These are phyloP conservation scores for Apodospora peruviana DNA, from an alignment of 495 filamentous ascomycete genomes.

Conservation along the genomic window DNA sequence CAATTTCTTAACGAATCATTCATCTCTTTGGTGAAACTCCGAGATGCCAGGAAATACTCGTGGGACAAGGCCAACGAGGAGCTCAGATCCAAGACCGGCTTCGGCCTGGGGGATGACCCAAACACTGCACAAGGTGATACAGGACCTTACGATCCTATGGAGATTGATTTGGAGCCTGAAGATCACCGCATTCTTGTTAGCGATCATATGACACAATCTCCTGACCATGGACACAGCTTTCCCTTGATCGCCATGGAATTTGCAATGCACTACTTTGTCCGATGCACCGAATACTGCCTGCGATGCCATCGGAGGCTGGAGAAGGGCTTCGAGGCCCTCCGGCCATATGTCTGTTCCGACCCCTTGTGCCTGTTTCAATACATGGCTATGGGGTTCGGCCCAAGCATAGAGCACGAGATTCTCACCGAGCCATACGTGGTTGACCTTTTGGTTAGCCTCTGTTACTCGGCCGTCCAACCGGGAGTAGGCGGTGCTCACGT, in stretches of 20 bases:
- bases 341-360: constrained; percentile 82
- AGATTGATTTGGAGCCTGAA: background rate
- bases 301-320: constrained; percentile 72
- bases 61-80: constrained; percentile 71
- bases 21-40: constrained; percentile 54
- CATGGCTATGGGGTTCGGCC: constrained; percentile 80
- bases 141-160: background rate
- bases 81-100: constrained; percentile 17
- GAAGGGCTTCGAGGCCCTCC: constrained; percentile 76
- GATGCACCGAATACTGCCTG: constrained; percentile 82
- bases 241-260: constrained; percentile 79
- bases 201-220: constrained; percentile 46
- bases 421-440: constrained; percentile 75
- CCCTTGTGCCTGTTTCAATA: constrained; percentile 86
- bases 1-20: constrained; percentile 67
- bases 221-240: constrained; percentile 34
- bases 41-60: constrained; percentile 43
- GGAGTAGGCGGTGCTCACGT: no score
- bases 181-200: constrained; percentile 25
- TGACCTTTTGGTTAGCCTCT: constrained; percentile 80
- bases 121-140: no score
- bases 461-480: constrained; percentile 60
- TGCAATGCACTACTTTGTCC: constrained; percentile 69
- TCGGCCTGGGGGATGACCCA: no score
- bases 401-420: constrained; percentile 81